A percentile compares a stretch with the other conserved stretches of the same genome.
Evolutionary conservation across 805 yeast species (phyloP).

Genomic region (Yamadazyma paraphyllophila): DNA sequence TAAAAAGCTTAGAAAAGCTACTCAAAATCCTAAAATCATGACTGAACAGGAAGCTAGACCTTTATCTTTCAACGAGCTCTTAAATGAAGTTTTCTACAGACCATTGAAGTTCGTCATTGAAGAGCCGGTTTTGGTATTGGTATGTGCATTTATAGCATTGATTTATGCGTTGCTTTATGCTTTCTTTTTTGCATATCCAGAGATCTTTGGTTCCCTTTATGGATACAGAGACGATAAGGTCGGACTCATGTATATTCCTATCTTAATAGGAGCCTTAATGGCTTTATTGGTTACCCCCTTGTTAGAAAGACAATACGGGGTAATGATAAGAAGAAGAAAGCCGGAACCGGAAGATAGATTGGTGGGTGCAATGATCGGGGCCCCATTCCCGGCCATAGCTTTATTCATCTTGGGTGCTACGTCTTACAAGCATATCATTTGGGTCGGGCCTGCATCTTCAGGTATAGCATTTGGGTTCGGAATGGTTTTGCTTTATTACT

Average conservation of each 20-base stretch:
- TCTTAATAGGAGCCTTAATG: conserved; percentile 77
- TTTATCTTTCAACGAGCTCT: conserved; percentile 62
- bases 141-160: conserved; percentile 83
- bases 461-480: conserved; percentile 62
- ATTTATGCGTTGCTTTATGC: conserved; percentile 90
- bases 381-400: conserved; percentile 80
- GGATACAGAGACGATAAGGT: conserved; percentile 73
- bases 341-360: conserved; percentile 81
- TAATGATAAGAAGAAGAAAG: conserved; percentile 49
- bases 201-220: conserved; percentile 73
- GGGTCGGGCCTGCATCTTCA: conserved; percentile 63
- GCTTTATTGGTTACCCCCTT: conserved; percentile 76
- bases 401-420: conserved; percentile 81
- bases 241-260: conserved; percentile 89
- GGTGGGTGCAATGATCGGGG: conserved; percentile 77
- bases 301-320: conserved; percentile 61
- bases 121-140: conserved; percentile 81
- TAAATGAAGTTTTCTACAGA: conserved; percentile 69
- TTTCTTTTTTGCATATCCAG: conserved; percentile 94
- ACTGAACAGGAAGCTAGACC: conserved; percentile 90
- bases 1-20: conserved; percentile 62
- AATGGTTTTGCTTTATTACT: conserved; percentile 58
- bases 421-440: conserved; percentile 60
- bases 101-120: conserved; percentile 76
- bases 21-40: conserved; percentile 82